Conservation (phyloP, 495 filamentous ascomycete species). For the Pseudevernia furfuracea region DNA sequence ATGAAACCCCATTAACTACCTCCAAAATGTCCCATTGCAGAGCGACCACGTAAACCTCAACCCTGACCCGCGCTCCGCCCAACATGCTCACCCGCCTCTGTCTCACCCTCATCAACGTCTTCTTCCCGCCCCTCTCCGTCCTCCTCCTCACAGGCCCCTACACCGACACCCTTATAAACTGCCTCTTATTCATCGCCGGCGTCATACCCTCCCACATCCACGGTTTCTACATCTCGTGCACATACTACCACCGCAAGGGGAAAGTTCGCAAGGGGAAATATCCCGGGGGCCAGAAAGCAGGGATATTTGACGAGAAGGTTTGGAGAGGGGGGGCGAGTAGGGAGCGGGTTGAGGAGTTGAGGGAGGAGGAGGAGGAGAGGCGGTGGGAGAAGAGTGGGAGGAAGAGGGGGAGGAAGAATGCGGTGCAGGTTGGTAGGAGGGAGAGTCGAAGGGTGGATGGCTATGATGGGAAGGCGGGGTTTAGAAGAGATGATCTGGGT, state of each 20-base stretch:
- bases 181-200: constrained; percentile 34
- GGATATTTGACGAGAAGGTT: constrained; percentile 28
- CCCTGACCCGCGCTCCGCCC: background rate
- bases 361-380: constrained; percentile 13
- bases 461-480: background rate
- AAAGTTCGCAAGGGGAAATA: constrained; percentile 31
- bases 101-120: constrained; percentile 23
- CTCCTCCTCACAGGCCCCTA: constrained; percentile 28
- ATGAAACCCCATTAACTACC: background rate
- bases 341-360: constrained; percentile 21
- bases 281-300: constrained; percentile 23
- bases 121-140: constrained; percentile 20
- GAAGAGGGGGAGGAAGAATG: constrained; percentile 12
- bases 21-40: background rate
- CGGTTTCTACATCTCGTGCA: constrained; percentile 36
- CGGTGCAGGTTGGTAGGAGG: constrained; percentile 23
- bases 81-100: constrained; percentile 23
- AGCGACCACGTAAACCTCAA: background rate
- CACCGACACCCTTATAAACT: constrained; percentile 32
- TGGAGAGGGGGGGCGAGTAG: constrained; percentile 29
- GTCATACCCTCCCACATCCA: constrained; percentile 37
- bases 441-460: constrained; percentile 7
- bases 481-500: background rate
- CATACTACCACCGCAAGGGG: constrained; percentile 33
- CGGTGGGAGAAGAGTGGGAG: constrained; percentile 10